Evolutionary conservation across 495 filamentous ascomycete species (phyloP), one percentile per base, ranked within the genome.

Genomic region (Xylaria curta): DNA sequence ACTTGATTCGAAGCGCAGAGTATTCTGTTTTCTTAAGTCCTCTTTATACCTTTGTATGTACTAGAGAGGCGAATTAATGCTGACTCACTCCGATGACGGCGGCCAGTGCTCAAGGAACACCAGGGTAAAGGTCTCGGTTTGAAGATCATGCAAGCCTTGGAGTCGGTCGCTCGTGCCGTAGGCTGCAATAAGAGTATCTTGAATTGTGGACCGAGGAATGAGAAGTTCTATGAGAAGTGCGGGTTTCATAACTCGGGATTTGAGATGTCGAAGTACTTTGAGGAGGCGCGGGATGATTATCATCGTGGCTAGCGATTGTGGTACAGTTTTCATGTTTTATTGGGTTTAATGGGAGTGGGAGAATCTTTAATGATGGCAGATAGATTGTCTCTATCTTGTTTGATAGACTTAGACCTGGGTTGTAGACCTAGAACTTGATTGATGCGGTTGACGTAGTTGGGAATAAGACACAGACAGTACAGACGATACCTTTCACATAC

Each of bases 261-360:
- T 64, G 94, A 99, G 82, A 99, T 99, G 96, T 95, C 94, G 49
- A 94, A 95, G 80, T 97, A 98, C 80, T 94, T 94, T 78, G 92
- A 90, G 64, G 76, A 76, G n/a, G 79, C 76, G 63, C 67, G 62
- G 59, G 75, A 79, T 51, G 66, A 61, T 4, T 79, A 79, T 56
- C 73, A 73, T 67, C 73, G 77, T 33, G 77, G 77, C 7, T 77
- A 61, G 75, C 21, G 38, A 28, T 65, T 0, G 5, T 24, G 10
- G 10, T 56, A 28, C n/a, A 24, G 0, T 36, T n/a, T 24, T 17
- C 2, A 0, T 49, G 0, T 21, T 2, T 9, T 13, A 2, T 5
- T 31, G 21, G 36, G 0, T 9, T 31, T 38, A 26, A 36, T 71
- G 26, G 8, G 66, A n/a, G 6, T 53, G 12, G 7, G 6, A 31